Evolutionary conservation across 208 protist genomes (phyloP).

Genomic region (Plasmodiophora brassicae): DNA sequence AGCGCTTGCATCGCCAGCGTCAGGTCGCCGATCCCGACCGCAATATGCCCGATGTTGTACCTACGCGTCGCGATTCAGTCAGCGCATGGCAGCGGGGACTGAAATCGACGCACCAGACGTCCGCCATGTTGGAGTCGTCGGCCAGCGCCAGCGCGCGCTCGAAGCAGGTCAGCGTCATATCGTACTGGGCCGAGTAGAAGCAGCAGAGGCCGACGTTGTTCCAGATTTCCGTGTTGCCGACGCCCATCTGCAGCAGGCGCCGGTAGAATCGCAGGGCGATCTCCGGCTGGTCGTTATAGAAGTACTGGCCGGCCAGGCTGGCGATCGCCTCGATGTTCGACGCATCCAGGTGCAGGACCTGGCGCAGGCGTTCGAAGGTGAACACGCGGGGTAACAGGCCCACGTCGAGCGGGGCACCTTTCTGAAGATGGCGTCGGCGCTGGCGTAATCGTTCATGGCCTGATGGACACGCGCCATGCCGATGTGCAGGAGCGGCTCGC

Average conservation of each 20-base stretch:
- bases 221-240: conserved; percentile 81
- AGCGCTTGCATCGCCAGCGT: conserved; percentile 80
- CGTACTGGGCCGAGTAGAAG: conserved; percentile 44
- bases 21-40: conserved; percentile 79
- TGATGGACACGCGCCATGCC: background rate
- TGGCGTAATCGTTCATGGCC: background rate
- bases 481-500: background rate
- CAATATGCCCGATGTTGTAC: conserved; percentile 89
- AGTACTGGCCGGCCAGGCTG: conserved; percentile 41
- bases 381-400: background rate
- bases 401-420: background rate
- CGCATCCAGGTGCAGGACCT: conserved; percentile 30
- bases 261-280: conserved; percentile 52
- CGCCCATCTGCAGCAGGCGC: conserved; percentile 84
- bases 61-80: background rate
- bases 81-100: background rate
- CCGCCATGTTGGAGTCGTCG: conserved; percentile 67
- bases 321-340: conserved; percentile 54
- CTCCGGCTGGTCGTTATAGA: conserved; percentile 52
- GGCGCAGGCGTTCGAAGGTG: background rate
- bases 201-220: conserved; percentile 84
- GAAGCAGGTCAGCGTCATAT: conserved; percentile 49
- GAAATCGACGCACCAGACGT: conserved; percentile 69
- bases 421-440: background rate
- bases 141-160: conserved; percentile 66